Conservation (phyloP, 2,329 filamentous ascomycete genomes). For the Pseudocercospora fijiensis region DNA sequence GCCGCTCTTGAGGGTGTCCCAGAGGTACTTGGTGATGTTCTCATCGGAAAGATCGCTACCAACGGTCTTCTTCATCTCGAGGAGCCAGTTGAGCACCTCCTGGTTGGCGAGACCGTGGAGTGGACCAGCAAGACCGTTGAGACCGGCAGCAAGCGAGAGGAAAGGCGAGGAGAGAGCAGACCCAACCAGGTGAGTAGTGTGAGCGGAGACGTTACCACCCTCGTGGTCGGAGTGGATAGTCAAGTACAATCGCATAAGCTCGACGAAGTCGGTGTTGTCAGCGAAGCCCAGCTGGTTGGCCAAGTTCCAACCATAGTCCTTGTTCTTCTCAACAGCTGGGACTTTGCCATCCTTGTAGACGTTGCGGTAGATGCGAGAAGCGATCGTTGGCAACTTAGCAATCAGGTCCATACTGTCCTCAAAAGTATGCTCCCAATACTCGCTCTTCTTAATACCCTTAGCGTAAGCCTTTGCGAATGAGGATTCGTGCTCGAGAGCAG, state of each 20-base stretch:
- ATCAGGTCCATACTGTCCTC: slow-evolving; percentile 99
- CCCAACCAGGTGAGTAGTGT: slow-evolving; percentile 98
- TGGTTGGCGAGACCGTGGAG: slow-evolving; percentile 99
- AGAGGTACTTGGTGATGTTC: slow-evolving; percentile 97
- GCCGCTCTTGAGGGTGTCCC: slow-evolving; percentile 91
- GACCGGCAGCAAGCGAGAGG: slow-evolving; percentile 92
- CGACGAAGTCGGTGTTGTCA: slow-evolving; percentile 92
- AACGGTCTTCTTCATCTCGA: slow-evolving; percentile 94
- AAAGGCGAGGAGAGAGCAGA: slow-evolving; percentile 95
- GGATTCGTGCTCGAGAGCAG: slow-evolving; percentile 96
- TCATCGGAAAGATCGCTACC: slow-evolving; percentile 94
- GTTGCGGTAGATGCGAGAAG: slow-evolving; percentile 98
- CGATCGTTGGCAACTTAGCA: slow-evolving; percentile 98
- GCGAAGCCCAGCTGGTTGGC: slow-evolving; percentile 98
- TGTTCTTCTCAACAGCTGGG: slow-evolving; percentile 90
- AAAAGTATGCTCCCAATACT: slow-evolving; percentile 99
- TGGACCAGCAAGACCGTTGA: slow-evolving; percentile 96
- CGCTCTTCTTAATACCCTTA: slow-evolving; percentile 98
- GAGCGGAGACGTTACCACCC: slow-evolving; percentile 96
- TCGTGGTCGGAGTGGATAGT: slow-evolving; percentile 99
- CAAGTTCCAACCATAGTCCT: slow-evolving; percentile 99
- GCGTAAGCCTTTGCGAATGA: slow-evolving; percentile 98
- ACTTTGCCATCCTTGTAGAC: slow-evolving; percentile 99
- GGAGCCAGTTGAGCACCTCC: slow-evolving; percentile 98
- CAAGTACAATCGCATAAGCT: slow-evolving; percentile 97